Percentiles rank a stretch among this genome's conserved stretches.
Evolutionary conservation across 805 yeast species (phyloP).

Genomic region (Sugiyamaella mastotermitis): DNA sequence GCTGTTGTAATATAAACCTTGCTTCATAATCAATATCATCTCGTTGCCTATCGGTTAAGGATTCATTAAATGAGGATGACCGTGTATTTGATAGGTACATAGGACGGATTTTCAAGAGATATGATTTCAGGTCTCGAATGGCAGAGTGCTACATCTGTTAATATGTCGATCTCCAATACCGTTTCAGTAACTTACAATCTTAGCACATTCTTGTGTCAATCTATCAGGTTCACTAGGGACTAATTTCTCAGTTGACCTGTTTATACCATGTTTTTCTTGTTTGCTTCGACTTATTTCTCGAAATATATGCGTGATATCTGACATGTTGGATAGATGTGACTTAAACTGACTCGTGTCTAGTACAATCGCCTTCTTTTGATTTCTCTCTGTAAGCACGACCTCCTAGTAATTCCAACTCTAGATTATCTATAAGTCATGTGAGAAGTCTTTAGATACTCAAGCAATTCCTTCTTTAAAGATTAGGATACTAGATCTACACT

Average conservation of each 20-base stretch:
- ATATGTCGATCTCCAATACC: too few species aligned
- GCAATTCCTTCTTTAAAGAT: too few species aligned
- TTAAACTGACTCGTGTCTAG: too few species aligned
- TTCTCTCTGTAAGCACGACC: too few species aligned
- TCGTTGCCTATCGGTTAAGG: slow-evolving; percentile 30
- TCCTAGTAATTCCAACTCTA: too few species aligned
- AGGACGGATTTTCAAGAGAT: slow-evolving; percentile 24
- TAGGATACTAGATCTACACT: too few species aligned
- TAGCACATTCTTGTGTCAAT: slow-evolving; percentile 25
- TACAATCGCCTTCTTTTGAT: too few species aligned
- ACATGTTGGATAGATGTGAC: too few species aligned
- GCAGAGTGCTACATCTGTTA: too few species aligned
- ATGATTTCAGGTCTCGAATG: slow-evolving; percentile 18
- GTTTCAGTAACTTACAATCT: slow-evolving; percentile 1
- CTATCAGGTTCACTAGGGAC: slow-evolving; percentile 22
- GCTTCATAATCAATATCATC: slow-evolving; percentile 36
- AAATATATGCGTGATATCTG: slow-evolving; percentile 17
- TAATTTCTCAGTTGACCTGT: background rate
- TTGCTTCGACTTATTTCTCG: slow-evolving; percentile 16
- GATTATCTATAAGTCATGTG: too few species aligned
- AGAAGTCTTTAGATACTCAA: too few species aligned
- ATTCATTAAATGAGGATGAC: slow-evolving; percentile 13
- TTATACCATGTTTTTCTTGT: slow-evolving; percentile 11
- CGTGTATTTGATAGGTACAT: slow-evolving; percentile 26
- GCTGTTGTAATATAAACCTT: slow-evolving; percentile 30